Percentiles rank a stretch among this genome's conserved stretches.
Evolutionary conservation across 495 filamentous ascomycete genomes (phyloP).

Genomic region (Penicillium maclennaniae): DNA sequence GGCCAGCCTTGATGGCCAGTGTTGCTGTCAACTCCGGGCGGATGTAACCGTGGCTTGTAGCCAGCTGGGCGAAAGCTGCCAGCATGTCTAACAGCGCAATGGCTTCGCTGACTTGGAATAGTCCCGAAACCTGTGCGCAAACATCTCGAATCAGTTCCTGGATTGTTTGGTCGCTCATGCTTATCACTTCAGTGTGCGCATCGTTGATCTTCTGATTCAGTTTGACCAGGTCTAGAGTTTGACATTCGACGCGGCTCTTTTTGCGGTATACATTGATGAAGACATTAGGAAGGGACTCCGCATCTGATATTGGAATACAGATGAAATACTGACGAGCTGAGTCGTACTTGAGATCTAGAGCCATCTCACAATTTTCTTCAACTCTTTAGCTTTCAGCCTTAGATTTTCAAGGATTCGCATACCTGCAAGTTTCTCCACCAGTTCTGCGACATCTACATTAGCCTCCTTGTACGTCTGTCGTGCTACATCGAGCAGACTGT

Average conservation of each 20-base stretch:
- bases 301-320: slow-evolving; percentile 58
- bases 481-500: slow-evolving; percentile 83
- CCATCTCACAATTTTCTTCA: slow-evolving; percentile 55
- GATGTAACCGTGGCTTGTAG: slow-evolving; percentile 73
- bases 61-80: slow-evolving; percentile 73
- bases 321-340: slow-evolving; percentile 76
- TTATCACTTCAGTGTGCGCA: slow-evolving; percentile 74
- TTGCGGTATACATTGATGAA: slow-evolving; percentile 75
- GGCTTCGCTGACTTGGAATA: slow-evolving; percentile 79
- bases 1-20: slow-evolving; percentile 72
- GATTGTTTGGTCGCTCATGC: slow-evolving; percentile 66
- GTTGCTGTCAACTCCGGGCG: slow-evolving; percentile 72
- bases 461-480: slow-evolving; percentile 83
- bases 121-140: slow-evolving; percentile 58
- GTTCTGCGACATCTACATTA: slow-evolving; percentile 68
- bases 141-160: slow-evolving; percentile 65
- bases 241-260: slow-evolving; percentile 74
- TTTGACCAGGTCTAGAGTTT: slow-evolving; percentile 79
- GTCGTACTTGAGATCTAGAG: slow-evolving; percentile 70
- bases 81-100: slow-evolving; percentile 93
- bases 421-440: slow-evolving; percentile 63
- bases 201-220: slow-evolving; percentile 71
- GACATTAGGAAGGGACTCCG: slow-evolving; percentile 62
- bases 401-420: slow-evolving; percentile 4
- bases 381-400: slow-evolving; percentile 18